A percentile compares a stretch with the other conserved stretches of the same genome.
phyloP scores from a whole-genome alignment of 2,329 filamentous ascomycete species.

The Curvularia sp. region DNA sequence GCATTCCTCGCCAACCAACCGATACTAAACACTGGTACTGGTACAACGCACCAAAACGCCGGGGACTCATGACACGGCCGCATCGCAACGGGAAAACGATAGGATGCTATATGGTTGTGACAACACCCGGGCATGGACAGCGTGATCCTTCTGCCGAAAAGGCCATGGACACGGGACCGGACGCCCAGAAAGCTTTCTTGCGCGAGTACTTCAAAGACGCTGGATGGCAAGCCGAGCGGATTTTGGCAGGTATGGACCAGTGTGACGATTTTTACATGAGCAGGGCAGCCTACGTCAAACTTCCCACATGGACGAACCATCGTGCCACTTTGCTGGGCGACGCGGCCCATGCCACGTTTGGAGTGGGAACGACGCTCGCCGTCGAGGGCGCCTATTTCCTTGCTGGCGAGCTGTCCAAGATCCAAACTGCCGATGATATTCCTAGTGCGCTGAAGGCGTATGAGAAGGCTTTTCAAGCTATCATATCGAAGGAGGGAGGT shows the following conservation, averaged over 20 bases:
- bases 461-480: conserved; percentile 29
- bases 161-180: conserved; percentile 38
- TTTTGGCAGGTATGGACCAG: conserved; percentile 53
- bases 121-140: conserved; percentile 20
- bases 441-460: conserved; percentile 30
- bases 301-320: conserved; percentile 55
- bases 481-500: conserved; percentile 24
- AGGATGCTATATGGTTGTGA: conserved; percentile 38
- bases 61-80: conserved; percentile 36
- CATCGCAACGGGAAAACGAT: conserved; percentile 35
- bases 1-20: conserved; percentile 29
- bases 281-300: conserved; percentile 55
- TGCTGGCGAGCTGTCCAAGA: conserved; percentile 47
- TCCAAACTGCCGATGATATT: conserved; percentile 23
- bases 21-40: conserved; percentile 36
- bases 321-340: conserved; percentile 63
- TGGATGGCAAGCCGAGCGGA: conserved; percentile 55
- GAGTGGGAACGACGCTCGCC: conserved; percentile 43
- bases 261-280: conserved; percentile 58
- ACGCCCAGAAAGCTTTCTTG: conserved; percentile 53
- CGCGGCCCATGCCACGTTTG: conserved; percentile 52
- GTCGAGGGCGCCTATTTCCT: conserved; percentile 51
- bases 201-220: conserved; percentile 45
- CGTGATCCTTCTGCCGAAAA: conserved; percentile 25
- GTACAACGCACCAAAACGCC: conserved; percentile 34